A percentile compares a stretch with the other conserved stretches of the same genome.
phyloP scores from a whole-genome alignment of 169 alveolate genomes.

The Plasmodium fragile region DNA sequence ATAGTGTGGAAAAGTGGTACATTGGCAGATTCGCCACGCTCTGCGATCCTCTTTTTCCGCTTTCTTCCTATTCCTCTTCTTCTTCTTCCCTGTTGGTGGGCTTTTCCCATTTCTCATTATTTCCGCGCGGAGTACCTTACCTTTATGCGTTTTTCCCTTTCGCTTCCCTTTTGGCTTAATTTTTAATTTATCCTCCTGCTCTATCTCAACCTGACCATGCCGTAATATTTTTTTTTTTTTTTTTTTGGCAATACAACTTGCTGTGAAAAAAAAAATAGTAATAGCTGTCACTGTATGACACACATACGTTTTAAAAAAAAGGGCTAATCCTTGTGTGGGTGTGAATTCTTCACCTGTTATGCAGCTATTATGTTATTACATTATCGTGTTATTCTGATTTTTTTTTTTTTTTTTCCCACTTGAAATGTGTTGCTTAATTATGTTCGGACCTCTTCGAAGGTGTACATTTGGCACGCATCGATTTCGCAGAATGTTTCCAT shows the following conservation, averaged over 20 bases:
- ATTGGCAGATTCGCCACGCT: not conserved
- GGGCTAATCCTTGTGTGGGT: not conserved
- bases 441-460: not conserved
- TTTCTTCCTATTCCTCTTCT: not conserved
- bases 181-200: not conserved
- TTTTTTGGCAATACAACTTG: not conserved
- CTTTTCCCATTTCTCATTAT: not conserved
- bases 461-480: not conserved
- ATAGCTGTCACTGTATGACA: not conserved
- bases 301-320: not conserved
- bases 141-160: not conserved
- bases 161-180: not conserved
- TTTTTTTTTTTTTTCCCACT: not conserved
- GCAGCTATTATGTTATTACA: not conserved
- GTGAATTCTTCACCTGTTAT: not conserved
- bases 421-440: not conserved
- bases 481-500: not conserved
- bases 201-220: not conserved
- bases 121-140: not conserved
- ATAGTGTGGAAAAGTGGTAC: not conserved
- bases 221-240: not conserved
- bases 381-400: not conserved
- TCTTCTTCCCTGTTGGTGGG: not conserved
- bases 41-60: not conserved
- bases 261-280: not conserved